These are phyloP conservation scores for Posidonia oceanica DNA, from an alignment of 116 monocot genomes.

Conservation along the genomic window DNA sequence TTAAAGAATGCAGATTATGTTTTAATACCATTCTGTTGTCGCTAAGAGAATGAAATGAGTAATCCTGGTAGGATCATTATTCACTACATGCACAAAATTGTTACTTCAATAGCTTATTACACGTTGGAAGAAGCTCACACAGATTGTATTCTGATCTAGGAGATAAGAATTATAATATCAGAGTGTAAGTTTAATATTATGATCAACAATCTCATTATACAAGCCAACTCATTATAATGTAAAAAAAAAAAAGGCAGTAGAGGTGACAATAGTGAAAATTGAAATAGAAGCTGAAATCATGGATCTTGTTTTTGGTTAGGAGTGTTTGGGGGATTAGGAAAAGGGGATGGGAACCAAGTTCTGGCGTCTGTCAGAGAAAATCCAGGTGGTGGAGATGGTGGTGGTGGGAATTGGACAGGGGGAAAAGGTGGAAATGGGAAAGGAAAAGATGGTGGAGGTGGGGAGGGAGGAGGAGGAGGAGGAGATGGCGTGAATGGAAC, in stretches of 20 bases:
- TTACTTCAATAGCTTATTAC: too few relatives aligned
- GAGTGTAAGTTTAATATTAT: neutral
- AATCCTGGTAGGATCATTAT: too few relatives aligned
- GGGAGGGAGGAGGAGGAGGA: constrained; percentile 18
- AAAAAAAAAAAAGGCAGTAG: too few relatives aligned
- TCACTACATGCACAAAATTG: too few relatives aligned
- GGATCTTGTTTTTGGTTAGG: neutral
- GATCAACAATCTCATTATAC: too few relatives aligned
- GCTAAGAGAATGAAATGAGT: too few relatives aligned
- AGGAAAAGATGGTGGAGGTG: constrained; percentile 17
- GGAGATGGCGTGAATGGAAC: constrained; percentile 22
- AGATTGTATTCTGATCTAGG: too few relatives aligned
- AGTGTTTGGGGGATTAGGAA: neutral
- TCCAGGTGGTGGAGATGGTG: constrained; percentile 16
- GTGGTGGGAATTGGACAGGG: constrained; percentile 9
- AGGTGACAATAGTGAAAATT: neutral
- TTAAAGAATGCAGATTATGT: too few relatives aligned
- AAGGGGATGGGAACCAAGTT: constrained; percentile 10
- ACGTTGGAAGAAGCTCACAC: too few relatives aligned
- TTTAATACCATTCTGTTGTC: too few relatives aligned
- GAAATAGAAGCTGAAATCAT: neutral
- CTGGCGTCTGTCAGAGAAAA: constrained; percentile 3
- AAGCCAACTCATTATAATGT: too few relatives aligned
- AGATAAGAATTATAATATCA: neutral
- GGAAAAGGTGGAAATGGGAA: constrained; percentile 18